Base-by-base conservation (phyloP, 495 filamentous ascomycete genomes). In the Pseudevernia furfuracea region DNA sequence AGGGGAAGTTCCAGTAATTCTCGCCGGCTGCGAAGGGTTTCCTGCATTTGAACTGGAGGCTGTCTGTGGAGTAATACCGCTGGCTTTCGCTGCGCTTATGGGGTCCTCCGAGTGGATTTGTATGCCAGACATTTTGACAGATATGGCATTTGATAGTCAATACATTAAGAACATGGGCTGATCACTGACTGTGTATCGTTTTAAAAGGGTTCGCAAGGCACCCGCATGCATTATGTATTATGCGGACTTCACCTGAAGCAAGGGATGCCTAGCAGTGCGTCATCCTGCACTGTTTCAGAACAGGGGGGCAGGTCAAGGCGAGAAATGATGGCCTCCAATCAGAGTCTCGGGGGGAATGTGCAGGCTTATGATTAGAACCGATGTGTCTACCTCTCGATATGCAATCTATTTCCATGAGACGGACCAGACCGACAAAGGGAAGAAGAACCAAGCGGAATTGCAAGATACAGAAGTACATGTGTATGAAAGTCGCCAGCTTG, bases 81-180 rank as follows among this genome's bases (percentile, higher is more conserved):
- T 73, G 25, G 82, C 72, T 70, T 83, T 84, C 44, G 77, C 77
- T 14, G 80, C 69, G 58, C 77, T 82, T 68, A 89, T 83, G 58
- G 86, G 84, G 56, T 81, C 80, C 46, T 85, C 75, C 28, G 77
- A 81, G 77, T 86, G 82, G 36, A 86, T 77, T 49, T 74, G 80
- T 66, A 89, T 82, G 7, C 83, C 82, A 14, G 82, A 74, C 80
- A 86, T 86, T 41, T 34, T 77, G 62, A 70, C 64, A 66, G 71
- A 73, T 67, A 58, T 67, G 53, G 61, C 69, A 70, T 68, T 68
- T 25, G 36, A 59, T 28, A 11, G 10, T 28, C 32, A 59, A 38
- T 11, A n/a, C n/a, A n/a, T n/a, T n/a, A n/a, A n/a, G n/a, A n/a
- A n/a, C n/a, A n/a, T n/a, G n/a, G n/a, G n/a, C n/a, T n/a, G n/a